These are phyloP conservation scores for Rasamsonia emersonii DNA, from an alignment of 2,329 filamentous ascomycete genomes.

Conservation along the genomic window DNA sequence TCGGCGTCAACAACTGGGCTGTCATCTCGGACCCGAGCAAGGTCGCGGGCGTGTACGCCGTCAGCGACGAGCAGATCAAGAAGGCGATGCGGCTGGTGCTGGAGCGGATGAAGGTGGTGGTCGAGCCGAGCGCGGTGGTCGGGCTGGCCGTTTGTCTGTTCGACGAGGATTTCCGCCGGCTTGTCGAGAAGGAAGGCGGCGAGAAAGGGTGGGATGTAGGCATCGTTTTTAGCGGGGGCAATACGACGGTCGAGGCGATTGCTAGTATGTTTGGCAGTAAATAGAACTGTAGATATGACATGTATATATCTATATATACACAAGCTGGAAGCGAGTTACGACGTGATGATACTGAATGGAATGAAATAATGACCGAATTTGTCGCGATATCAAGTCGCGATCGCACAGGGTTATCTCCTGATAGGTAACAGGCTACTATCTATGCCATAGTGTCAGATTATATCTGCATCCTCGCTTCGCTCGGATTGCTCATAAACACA, in stretches of 20 bases:
- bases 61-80: conserved; percentile 74
- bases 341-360: not conserved
- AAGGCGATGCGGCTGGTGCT: conserved; percentile 67
- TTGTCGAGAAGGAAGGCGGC: conserved; percentile 58
- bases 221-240: conserved; percentile 55
- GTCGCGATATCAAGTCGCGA: too few relatives aligned
- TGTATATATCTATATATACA: conserved; percentile 1
- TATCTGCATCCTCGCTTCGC: not conserved
- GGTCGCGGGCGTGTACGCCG: conserved; percentile 62
- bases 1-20: conserved; percentile 67
- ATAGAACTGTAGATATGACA: not conserved
- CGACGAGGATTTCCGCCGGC: conserved; percentile 69
- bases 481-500: conserved; percentile 12
- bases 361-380: too few relatives aligned
- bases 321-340: too few relatives aligned
- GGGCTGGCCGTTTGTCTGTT: conserved; percentile 72
- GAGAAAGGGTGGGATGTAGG: conserved; percentile 65
- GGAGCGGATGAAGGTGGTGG: conserved; percentile 81
- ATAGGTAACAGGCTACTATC: not conserved
- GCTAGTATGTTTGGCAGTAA: conserved; percentile 41
- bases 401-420: too few relatives aligned
- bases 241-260: conserved; percentile 56
- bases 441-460: not conserved
- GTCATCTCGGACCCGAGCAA: conserved; percentile 66
- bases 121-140: conserved; percentile 85